Evolutionary conservation across 805 yeast species (phyloP).

Genomic region (Metschnikowia similis): DNA sequence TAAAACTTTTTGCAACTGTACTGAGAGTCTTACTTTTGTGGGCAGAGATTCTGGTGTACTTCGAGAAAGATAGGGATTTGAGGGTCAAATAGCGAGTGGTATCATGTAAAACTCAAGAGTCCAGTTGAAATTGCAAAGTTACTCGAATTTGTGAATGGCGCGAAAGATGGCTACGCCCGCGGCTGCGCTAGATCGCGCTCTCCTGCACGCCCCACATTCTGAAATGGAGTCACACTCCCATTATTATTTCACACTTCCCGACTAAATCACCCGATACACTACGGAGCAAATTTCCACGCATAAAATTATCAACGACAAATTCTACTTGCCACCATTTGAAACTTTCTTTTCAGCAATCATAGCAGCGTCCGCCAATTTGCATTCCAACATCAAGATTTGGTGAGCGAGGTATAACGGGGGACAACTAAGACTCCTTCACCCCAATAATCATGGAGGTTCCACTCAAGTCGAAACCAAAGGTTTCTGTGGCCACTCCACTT

Average conservation of each 20-base stretch:
- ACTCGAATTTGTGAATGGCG: not conserved
- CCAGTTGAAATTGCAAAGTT: not conserved
- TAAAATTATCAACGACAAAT: not conserved
- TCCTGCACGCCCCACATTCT: conserved; percentile 5
- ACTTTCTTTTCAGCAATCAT: not conserved
- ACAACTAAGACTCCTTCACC: not conserved
- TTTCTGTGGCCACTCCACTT: conserved; percentile 20
- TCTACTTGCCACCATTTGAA: not conserved
- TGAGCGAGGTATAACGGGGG: not conserved
- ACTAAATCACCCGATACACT: not conserved
- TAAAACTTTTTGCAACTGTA: no score
- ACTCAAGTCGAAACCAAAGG: conserved; percentile 37
- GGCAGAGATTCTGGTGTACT: no score
- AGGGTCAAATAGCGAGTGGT: not conserved
- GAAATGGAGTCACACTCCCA: conserved; percentile 2
- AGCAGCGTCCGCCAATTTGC: not conserved
- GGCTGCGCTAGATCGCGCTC: conserved; percentile 3
- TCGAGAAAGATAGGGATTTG: no score
- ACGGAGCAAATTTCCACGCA: not conserved
- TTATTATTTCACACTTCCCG: not conserved
- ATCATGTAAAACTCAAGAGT: not conserved
- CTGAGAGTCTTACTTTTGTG: no score
- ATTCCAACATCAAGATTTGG: not conserved
- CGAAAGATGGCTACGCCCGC: conserved; percentile 1
- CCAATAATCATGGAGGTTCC: conserved; percentile 32